A percentile compares a stretch with the other conserved stretches of the same genome.
phyloP scores from a whole-genome alignment of 192 early-diverging fungal species.

The Backusella circina region DNA sequence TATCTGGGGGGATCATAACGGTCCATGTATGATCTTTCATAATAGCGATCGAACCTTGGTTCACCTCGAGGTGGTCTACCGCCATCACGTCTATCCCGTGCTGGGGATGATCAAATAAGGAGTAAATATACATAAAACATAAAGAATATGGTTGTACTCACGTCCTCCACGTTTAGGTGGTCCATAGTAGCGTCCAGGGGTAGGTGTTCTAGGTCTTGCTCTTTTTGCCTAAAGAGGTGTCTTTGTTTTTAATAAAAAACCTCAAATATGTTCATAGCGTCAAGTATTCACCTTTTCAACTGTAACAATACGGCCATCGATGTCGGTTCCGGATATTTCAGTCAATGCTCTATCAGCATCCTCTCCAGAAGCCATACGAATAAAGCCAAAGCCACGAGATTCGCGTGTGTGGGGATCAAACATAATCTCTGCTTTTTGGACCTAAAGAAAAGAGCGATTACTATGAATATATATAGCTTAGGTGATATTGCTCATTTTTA shows the following conservation, averaged over 20 bases:
- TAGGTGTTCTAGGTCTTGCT: constrained; percentile 65
- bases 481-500: constrained; percentile 18
- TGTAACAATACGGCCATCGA: constrained; percentile 81
- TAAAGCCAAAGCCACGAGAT: constrained; percentile 89
- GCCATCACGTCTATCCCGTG: constrained; percentile 14
- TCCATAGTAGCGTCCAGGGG: constrained; percentile 77
- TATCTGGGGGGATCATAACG: constrained; percentile 27
- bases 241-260: neutral
- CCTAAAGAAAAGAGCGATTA: constrained; percentile 25
- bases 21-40: constrained; percentile 32
- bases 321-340: constrained; percentile 60
- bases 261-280: neutral
- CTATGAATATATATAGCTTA: neutral
- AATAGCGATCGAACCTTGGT: constrained; percentile 39
- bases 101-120: neutral
- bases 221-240: constrained; percentile 53
- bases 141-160: neutral
- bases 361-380: constrained; percentile 60
- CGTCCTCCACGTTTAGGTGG: constrained; percentile 59
- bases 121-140: neutral
- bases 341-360: constrained; percentile 71
- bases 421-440: constrained; percentile 70
- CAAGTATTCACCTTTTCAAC: constrained; percentile 59
- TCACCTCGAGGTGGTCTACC: constrained; percentile 33
- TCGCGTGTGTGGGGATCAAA: constrained; percentile 76